Conservation (phyloP, 176 grass and related monocot genomes). For the Oryza coarctata region DNA sequence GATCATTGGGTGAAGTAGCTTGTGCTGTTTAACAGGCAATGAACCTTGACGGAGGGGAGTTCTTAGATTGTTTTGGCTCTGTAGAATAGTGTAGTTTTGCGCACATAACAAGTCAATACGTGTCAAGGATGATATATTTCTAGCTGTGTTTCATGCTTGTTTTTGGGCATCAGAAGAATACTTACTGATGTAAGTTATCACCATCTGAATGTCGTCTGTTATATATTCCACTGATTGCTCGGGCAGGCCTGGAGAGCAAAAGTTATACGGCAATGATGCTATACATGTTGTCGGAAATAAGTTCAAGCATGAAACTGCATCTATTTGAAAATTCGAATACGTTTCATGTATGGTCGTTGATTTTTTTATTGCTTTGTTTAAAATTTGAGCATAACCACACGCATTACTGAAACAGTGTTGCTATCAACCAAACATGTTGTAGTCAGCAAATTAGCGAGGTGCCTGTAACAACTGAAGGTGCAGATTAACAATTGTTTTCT, state of each 20-base stretch:
- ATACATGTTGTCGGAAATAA: neutral
- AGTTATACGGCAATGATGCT: neutral
- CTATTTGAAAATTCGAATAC: neutral
- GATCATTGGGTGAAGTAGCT: conserved; percentile 4
- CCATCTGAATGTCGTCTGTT: conserved; percentile 15
- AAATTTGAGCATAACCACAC: no score
- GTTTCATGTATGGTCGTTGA: neutral
- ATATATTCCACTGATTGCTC: neutral
- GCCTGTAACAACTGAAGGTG: neutral
- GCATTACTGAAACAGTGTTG: no score
- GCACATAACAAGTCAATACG: neutral
- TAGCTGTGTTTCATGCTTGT: neutral
- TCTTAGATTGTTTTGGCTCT: neutral
- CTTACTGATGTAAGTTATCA: neutral
- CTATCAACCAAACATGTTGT: neutral
- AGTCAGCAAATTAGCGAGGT: neutral
- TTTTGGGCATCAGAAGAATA: neutral
- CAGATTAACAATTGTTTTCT: neutral
- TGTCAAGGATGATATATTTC: neutral
- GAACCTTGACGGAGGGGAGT: neutral
- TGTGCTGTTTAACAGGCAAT: neutral
- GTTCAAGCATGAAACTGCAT: no score
- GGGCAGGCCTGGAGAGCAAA: no score
- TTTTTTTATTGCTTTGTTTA: neutral
- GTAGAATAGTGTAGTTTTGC: neutral